Evolutionary conservation across 2,329 filamentous ascomycete genomes (phyloP).

Genomic region (Chrysoporthe austroafricana): DNA sequence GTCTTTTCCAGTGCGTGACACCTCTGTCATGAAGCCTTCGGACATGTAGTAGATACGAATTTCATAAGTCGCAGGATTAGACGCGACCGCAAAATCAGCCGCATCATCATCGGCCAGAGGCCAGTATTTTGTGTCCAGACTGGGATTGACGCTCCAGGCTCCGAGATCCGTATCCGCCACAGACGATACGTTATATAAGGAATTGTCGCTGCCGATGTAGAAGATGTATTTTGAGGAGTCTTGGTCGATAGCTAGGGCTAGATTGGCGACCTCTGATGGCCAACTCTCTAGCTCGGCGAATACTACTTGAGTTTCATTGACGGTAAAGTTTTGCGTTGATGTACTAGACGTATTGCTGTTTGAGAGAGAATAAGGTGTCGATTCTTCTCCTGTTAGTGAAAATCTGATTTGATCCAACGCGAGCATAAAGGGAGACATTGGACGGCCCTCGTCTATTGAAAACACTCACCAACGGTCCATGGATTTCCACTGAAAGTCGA

Average conservation of each 20-base stretch:
- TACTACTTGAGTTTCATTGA: not conserved
- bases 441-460: not conserved
- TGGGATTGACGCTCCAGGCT: conserved; percentile 8
- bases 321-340: conserved; percentile 17
- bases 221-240: conserved; percentile 8
- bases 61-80: conserved; percentile 10
- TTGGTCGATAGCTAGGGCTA: conserved; percentile 15
- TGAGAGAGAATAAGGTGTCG: conserved; percentile 6
- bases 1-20: conserved; percentile 10
- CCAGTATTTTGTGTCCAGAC: conserved; percentile 13
- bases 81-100: conserved; percentile 14
- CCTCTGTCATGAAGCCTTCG: conserved; percentile 9
- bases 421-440: not conserved
- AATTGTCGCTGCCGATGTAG: conserved; percentile 17
- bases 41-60: conserved; percentile 18
- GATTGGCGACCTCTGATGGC: not conserved
- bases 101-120: conserved; percentile 9
- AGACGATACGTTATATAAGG: conserved; percentile 2
- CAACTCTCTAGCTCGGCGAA: not conserved
- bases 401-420: not conserved
- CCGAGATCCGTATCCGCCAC: conserved; percentile 5
- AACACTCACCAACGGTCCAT: conserved; percentile 8
- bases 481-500: not conserved
- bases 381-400: conserved; percentile 1
- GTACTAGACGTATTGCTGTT: conserved; percentile 16